phyloP scores from a whole-genome alignment of 2,329 filamentous ascomycete species.

The Elsinoe australis region DNA sequence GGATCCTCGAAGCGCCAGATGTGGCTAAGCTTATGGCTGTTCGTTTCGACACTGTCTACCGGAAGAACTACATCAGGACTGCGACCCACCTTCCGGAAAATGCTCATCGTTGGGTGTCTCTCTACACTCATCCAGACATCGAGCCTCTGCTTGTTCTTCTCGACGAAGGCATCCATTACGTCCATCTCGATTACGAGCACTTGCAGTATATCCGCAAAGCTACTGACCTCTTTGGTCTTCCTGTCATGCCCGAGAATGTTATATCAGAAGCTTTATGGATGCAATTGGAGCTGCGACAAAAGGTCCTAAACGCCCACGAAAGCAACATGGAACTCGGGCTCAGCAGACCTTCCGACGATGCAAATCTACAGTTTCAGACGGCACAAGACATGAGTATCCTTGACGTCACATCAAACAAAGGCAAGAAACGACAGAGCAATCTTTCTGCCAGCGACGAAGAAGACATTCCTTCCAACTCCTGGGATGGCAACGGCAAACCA shows the following conservation, averaged over 20 bases:
- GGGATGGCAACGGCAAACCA: constrained; percentile 47
- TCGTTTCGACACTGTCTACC: constrained; percentile 47
- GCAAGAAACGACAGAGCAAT: constrained; percentile 36
- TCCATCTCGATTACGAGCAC: constrained; percentile 53
- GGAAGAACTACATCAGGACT: constrained; percentile 36
- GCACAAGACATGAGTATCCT: constrained; percentile 26
- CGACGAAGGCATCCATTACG: constrained; percentile 53
- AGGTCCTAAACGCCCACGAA: constrained; percentile 46
- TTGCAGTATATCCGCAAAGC: constrained; percentile 47
- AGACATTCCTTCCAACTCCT: constrained; percentile 42
- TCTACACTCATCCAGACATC: constrained; percentile 49
- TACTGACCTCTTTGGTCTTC: constrained; percentile 47
- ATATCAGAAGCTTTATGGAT: constrained; percentile 52
- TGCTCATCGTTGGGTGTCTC: constrained; percentile 42
- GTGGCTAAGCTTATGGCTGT: constrained; percentile 44
- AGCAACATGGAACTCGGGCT: constrained; percentile 47
- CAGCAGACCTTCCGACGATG: constrained; percentile 38
- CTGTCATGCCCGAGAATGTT: constrained; percentile 48
- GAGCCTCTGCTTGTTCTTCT: constrained; percentile 49
- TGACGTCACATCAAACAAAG: constrained; percentile 31
- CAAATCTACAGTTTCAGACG: constrained; percentile 16
- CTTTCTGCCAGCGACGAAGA: constrained; percentile 28
- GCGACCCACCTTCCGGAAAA: constrained; percentile 36
- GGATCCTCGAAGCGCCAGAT: constrained; percentile 41
- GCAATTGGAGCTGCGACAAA: constrained; percentile 49